These are phyloP conservation scores for Suhomyces maxii DNA, from an alignment of 1,139 yeast genomes.

Conservation along the genomic window DNA sequence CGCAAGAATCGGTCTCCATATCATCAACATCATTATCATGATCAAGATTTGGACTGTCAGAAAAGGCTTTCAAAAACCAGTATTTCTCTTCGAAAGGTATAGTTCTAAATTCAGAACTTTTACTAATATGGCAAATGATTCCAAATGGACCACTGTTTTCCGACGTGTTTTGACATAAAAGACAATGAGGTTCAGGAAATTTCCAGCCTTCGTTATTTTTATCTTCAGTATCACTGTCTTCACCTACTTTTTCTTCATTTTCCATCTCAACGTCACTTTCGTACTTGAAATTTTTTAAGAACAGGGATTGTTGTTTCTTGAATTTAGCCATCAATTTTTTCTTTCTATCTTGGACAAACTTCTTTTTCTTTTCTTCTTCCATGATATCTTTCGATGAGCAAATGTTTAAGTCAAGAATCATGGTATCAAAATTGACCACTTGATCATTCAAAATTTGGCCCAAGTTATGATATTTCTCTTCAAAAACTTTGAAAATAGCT, in stretches of 20 bases:
- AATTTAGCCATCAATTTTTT: conserved; percentile 74
- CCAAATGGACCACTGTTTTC: conserved; percentile 75
- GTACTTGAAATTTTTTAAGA: conserved; percentile 52
- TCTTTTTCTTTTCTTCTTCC: conserved; percentile 60
- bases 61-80: conserved; percentile 68
- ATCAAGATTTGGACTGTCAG: conserved; percentile 55
- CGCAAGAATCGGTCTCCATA: conserved; percentile 6
- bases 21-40: conserved; percentile 26
- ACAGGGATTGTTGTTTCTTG: conserved; percentile 72
- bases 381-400: conserved; percentile 28
- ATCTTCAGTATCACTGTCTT: conserved; percentile 20
- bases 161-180: conserved; percentile 83
- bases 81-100: conserved; percentile 64
- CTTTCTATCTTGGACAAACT: conserved; percentile 71
- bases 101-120: conserved; percentile 59
- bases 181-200: conserved; percentile 80
- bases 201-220: conserved; percentile 50
- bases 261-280: conserved; percentile 37
- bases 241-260: conserved; percentile 6
- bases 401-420: conserved; percentile 19
- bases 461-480: conserved; percentile 26
- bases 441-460: conserved; percentile 20
- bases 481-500: conserved; percentile 48
- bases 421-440: conserved; percentile 22
- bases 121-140: conserved; percentile 59